Evolutionary conservation across 2,329 filamentous ascomycete genomes (phyloP).

Genomic region (Volutella citrinella): DNA sequence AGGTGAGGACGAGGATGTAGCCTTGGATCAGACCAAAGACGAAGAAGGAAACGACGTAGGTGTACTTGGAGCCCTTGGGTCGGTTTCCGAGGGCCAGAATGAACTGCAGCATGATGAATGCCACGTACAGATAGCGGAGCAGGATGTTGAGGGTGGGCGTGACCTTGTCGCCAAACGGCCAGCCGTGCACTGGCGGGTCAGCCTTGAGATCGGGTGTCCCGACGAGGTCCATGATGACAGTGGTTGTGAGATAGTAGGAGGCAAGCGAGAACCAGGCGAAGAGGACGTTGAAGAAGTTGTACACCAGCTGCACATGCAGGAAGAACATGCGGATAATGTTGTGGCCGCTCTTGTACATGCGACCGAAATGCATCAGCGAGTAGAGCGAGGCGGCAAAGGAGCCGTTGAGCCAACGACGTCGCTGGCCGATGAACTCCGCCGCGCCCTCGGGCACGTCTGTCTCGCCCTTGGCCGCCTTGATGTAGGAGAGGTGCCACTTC

Average conservation of each 20-base stretch:
- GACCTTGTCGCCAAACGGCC: constrained; percentile 78
- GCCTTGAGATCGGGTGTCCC: constrained; percentile 56
- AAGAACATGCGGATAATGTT: constrained; percentile 95
- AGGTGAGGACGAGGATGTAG: constrained; percentile 79
- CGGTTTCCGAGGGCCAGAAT: constrained; percentile 89
- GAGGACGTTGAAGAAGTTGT: constrained; percentile 80
- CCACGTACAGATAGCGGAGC: constrained; percentile 82
- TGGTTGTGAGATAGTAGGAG: constrained; percentile 90
- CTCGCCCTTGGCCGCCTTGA: constrained; percentile 94
- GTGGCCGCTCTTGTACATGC: constrained; percentile 94
- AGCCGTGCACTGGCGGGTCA: constrained; percentile 58
- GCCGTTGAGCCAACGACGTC: constrained; percentile 93
- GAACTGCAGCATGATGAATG: constrained; percentile 83
- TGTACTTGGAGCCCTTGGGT: constrained; percentile 84
- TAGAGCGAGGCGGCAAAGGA: constrained; percentile 93
- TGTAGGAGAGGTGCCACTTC: constrained; percentile 94
- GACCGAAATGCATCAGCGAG: constrained; percentile 89
- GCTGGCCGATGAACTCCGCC: constrained; percentile 88
- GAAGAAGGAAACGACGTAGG: constrained; percentile 80
- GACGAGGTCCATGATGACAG: constrained; percentile 90
- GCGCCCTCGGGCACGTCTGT: constrained; percentile 93
- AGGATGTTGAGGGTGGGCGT: constrained; percentile 85
- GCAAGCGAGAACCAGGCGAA: constrained; percentile 82
- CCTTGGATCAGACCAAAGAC: constrained; percentile 80
- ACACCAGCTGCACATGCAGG: constrained; percentile 86